Base-by-base conservation (phyloP, 1,139 yeast species). In the Meyerozyma athensensis region DNA sequence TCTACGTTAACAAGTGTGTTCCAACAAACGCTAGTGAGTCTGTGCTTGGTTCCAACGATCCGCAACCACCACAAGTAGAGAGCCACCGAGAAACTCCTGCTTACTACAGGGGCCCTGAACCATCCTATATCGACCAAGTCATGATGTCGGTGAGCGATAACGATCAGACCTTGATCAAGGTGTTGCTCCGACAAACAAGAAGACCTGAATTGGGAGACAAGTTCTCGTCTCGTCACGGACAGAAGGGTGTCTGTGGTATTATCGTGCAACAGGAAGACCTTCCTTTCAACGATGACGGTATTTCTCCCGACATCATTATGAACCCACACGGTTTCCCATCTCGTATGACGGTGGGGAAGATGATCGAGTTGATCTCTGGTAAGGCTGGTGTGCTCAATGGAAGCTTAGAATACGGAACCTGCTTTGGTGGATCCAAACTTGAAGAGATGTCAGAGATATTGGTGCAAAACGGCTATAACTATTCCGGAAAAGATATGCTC, bases 271-370 rank as follows among this genome's bases (percentile, higher is more conserved):
- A 90, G 56, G 97, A 89, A 58, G 98, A 92, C 57, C 74, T 92
- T 74, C 98, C 98, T 22, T 92, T 90, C 59, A 86, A 82, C 56
- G 97, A 90, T 51, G 76, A 80, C 43, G 97, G 97, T 52, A 77
- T 90, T 34, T 70, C 79, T 4, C 98, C 98, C 0, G 98, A 92
- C 64, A 89, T 92, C 48, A 92, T 92, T 54, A 92, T 92, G 96
- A 92, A 92, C 56, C 98, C 98, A 2, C 98, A 92, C 58, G 98
- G 97, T 67, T 92, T 92, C 81, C 98, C 98, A 47, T 90, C 97
- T 28, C 95, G 98, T 73, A 92, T 92, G 99, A 92, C 99, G 35
- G 98, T 92, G 19, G 99, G 98, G 43, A 92, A 92, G 61, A 92
- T 92, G 97, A 82, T 94, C 50, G 99, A 92, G 60, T 73, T 92